Percentiles rank a stretch among this genome's conserved stretches.
Evolutionary conservation across 2,329 filamentous ascomycete genomes (phyloP).

Genomic region (Arthrocladium fulminans): DNA sequence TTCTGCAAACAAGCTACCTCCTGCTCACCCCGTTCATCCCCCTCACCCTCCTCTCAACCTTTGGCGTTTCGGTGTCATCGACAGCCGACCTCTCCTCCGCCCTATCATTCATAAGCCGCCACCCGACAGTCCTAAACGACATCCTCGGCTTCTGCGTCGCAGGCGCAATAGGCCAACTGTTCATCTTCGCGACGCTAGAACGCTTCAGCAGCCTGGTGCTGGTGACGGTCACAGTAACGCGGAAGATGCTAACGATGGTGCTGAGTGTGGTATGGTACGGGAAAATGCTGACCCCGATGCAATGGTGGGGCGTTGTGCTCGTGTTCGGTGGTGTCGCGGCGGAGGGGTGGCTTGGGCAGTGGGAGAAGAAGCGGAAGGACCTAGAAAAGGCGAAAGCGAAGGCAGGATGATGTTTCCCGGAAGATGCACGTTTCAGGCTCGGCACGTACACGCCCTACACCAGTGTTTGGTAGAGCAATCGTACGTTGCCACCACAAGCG

Average conservation of each 20-base stretch:
- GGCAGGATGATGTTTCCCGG: neutral
- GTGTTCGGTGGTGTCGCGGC: conserved; percentile 94
- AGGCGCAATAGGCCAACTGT: conserved; percentile 88
- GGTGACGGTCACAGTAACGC: conserved; percentile 91
- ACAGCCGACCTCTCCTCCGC: conserved; percentile 71
- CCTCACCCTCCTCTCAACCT: conserved; percentile 57
- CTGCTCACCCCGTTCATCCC: conserved; percentile 72
- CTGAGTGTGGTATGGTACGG: conserved; percentile 92
- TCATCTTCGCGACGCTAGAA: conserved; percentile 93
- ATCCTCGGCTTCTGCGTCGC: conserved; percentile 84
- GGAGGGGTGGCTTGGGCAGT: conserved; percentile 70
- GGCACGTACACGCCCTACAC: too few relatives aligned
- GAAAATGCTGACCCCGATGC: conserved; percentile 74
- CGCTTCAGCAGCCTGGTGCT: conserved; percentile 86
- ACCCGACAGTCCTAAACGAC: conserved; percentile 77
- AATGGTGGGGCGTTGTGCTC: conserved; percentile 84
- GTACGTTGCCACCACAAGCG: too few relatives aligned
- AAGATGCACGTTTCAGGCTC: too few relatives aligned
- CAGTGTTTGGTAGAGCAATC: too few relatives aligned
- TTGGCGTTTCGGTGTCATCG: conserved; percentile 40
- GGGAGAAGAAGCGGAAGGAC: conserved; percentile 71
- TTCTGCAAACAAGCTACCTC: conserved; percentile 68
- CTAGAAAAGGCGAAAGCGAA: conserved; percentile 51
- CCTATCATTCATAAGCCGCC: conserved; percentile 65
- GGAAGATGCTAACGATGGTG: conserved; percentile 99